Evolutionary conservation across 1,139 yeast species (phyloP).

Genomic region (Scheffersomyces parashehatae): DNA sequence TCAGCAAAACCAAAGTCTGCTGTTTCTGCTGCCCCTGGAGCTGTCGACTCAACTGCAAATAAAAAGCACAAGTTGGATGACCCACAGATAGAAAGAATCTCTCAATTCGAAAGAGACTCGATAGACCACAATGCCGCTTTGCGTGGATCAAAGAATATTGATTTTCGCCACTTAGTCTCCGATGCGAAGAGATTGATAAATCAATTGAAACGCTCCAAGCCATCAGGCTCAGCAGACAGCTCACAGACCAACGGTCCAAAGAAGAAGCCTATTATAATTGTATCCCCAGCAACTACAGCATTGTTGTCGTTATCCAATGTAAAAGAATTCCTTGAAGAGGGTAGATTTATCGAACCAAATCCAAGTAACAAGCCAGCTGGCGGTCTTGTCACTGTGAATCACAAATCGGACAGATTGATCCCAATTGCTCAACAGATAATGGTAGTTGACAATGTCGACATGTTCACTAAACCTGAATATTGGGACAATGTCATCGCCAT

Average conservation of each 20-base stretch:
- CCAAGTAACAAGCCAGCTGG: slow-evolving; percentile 36
- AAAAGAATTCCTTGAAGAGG: slow-evolving; percentile 78
- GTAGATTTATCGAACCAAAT: slow-evolving; percentile 65
- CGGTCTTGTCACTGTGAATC: slow-evolving; percentile 54
- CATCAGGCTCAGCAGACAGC: slow-evolving; percentile 7
- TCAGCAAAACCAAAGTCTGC: slow-evolving; percentile 4
- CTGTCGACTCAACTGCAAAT: slow-evolving; percentile 6
- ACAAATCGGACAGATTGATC: slow-evolving; percentile 57
- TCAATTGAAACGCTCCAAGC: slow-evolving; percentile 48
- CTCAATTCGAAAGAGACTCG: slow-evolving; percentile 63
- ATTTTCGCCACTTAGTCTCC: slow-evolving; percentile 70
- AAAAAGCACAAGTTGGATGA: slow-evolving; percentile 43
- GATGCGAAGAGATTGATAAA: slow-evolving; percentile 68
- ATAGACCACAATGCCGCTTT: slow-evolving; percentile 79
- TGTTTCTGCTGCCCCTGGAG: slow-evolving; percentile 2
- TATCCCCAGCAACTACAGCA: slow-evolving; percentile 95
- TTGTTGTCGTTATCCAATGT: slow-evolving; percentile 78
- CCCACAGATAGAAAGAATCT: slow-evolving; percentile 56
- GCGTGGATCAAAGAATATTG: slow-evolving; percentile 74
- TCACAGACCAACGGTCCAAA: slow-evolving; percentile 19
- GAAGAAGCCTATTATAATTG: slow-evolving; percentile 87
- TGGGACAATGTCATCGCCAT: slow-evolving; percentile 97
- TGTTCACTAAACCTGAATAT: slow-evolving; percentile 90
- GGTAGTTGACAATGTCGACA: slow-evolving; percentile 85
- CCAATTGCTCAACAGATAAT: slow-evolving; percentile 60